phyloP scores from a whole-genome alignment of 768 basidiomycete species.

The Gymnopilus dilepis region DNA sequence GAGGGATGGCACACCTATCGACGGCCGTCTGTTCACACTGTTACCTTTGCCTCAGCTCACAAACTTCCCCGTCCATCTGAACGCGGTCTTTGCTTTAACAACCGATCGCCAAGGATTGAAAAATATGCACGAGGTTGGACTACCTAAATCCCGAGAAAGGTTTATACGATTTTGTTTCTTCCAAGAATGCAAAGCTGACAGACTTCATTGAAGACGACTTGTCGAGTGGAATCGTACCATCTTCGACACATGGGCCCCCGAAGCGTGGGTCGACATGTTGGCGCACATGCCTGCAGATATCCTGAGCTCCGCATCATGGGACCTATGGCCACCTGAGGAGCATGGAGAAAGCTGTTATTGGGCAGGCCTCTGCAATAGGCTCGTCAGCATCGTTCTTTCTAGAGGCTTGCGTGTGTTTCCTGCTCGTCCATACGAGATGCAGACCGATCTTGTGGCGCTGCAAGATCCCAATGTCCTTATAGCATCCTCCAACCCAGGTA shows the following conservation, averaged over 20 bases:
- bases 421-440: neutral
- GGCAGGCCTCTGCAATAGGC: conserved; percentile 1
- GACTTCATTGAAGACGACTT: conserved; percentile 36
- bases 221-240: conserved; percentile 54
- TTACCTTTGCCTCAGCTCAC: conserved; percentile 49
- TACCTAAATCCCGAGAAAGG: conserved; percentile 45
- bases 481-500: neutral
- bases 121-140: conserved; percentile 46
- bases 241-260: conserved; percentile 47
- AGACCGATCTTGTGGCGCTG: neutral
- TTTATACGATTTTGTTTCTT: conserved; percentile 3
- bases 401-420: conserved; percentile 12
- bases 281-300: conserved; percentile 28
- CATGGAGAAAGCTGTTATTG: conserved; percentile 17
- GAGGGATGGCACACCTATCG: conserved; percentile 15
- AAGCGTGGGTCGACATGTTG: conserved; percentile 43
- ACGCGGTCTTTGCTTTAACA: conserved; percentile 51
- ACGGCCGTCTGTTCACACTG: conserved; percentile 51
- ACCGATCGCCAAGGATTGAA: conserved; percentile 48
- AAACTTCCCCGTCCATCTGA: conserved; percentile 48
- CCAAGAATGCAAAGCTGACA: neutral
- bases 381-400: conserved; percentile 4
- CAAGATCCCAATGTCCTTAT: conserved; percentile 11
- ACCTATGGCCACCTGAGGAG: conserved; percentile 20
- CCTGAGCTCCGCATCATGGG: conserved; percentile 6